phyloP scores from a whole-genome alignment of 2,329 filamentous ascomycete species.

The Alternaria hordeiaustralica region DNA sequence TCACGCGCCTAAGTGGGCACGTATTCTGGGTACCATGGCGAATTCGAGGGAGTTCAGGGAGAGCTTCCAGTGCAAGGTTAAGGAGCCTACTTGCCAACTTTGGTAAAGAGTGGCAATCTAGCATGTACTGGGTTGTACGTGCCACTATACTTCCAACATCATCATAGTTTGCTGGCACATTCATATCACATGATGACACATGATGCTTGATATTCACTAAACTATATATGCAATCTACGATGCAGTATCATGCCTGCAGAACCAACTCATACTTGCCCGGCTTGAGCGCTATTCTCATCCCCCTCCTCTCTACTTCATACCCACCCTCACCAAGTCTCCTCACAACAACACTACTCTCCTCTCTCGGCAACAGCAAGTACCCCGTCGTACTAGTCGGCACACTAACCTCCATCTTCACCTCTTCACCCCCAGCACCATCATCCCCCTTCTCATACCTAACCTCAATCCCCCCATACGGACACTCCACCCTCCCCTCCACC shows the following conservation, averaged over 20 bases:
- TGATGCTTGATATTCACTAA: background rate
- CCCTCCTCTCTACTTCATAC: background rate
- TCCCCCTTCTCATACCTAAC: slow-evolving; percentile 25
- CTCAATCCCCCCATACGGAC: slow-evolving; percentile 49
- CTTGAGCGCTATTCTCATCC: background rate
- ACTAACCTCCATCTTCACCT: slow-evolving; percentile 22
- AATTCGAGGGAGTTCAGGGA: slow-evolving; percentile 73
- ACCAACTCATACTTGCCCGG: background rate
- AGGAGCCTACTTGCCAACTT: slow-evolving; percentile 72
- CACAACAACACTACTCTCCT: background rate
- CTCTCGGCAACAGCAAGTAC: slow-evolving; percentile 17
- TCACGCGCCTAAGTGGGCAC: slow-evolving; percentile 68
- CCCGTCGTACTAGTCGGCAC: slow-evolving; percentile 34
- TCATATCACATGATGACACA: background rate
- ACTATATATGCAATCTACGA: background rate
- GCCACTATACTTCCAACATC: background rate
- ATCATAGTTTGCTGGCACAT: background rate
- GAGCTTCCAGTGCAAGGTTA: slow-evolving; percentile 69
- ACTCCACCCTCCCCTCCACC: slow-evolving; percentile 50
- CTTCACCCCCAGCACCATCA: background rate
- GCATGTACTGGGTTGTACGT: too few species aligned
- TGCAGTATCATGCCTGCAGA: background rate
- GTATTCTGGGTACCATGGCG: slow-evolving; percentile 66
- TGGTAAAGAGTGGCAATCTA: slow-evolving; percentile 58
- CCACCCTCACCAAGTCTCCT: background rate